These are phyloP conservation scores for Boletus mariae DNA, from an alignment of 1,284 basidiomycete genomes.

Conservation along the genomic window DNA sequence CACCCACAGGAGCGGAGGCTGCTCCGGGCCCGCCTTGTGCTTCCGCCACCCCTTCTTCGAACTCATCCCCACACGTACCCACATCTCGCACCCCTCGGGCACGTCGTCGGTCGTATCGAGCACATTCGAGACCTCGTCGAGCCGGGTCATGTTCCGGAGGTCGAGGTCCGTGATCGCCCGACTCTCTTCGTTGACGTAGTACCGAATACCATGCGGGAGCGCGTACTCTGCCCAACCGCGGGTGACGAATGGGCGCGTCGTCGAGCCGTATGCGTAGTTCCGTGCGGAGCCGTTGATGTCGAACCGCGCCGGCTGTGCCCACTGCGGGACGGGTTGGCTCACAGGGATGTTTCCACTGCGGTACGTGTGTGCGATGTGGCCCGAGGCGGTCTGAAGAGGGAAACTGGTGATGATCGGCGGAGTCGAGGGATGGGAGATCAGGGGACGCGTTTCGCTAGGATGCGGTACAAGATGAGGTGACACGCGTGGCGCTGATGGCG, in stretches of 20 bases:
- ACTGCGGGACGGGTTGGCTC: slow-evolving; percentile 30
- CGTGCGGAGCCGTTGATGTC: slow-evolving; percentile 32
- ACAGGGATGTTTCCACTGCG: slow-evolving; percentile 17
- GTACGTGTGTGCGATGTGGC: slow-evolving; percentile 24
- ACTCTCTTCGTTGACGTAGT: slow-evolving; percentile 59
- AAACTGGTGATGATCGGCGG: slow-evolving; percentile 30
- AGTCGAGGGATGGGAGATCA: slow-evolving; percentile 31
- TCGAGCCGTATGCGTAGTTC: slow-evolving; percentile 26
- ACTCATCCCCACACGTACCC: slow-evolving; percentile 37
- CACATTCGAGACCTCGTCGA: slow-evolving; percentile 50
- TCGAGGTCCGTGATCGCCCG: slow-evolving; percentile 64
- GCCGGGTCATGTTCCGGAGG: slow-evolving; percentile 46
- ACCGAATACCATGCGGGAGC: slow-evolving; percentile 63
- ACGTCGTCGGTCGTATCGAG: slow-evolving; percentile 39
- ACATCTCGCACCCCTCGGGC: slow-evolving; percentile 51
- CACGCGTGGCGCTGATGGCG: background rate
- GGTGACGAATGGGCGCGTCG: slow-evolving; percentile 18
- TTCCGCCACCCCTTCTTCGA: slow-evolving; percentile 28
- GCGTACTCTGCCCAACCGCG: slow-evolving; percentile 64
- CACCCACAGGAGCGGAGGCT: slow-evolving; percentile 55
- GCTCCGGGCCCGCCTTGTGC: slow-evolving; percentile 33
- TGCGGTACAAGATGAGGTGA: slow-evolving; percentile 4
- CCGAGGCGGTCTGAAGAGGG: slow-evolving; percentile 18
- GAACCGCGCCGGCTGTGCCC: slow-evolving; percentile 25
- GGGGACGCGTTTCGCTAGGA: slow-evolving; percentile 38